Evolutionary conservation across 495 filamentous ascomycete genomes (phyloP), one percentile per base, ranked within the genome.

Genomic region (Penicillium pulvis): DNA sequence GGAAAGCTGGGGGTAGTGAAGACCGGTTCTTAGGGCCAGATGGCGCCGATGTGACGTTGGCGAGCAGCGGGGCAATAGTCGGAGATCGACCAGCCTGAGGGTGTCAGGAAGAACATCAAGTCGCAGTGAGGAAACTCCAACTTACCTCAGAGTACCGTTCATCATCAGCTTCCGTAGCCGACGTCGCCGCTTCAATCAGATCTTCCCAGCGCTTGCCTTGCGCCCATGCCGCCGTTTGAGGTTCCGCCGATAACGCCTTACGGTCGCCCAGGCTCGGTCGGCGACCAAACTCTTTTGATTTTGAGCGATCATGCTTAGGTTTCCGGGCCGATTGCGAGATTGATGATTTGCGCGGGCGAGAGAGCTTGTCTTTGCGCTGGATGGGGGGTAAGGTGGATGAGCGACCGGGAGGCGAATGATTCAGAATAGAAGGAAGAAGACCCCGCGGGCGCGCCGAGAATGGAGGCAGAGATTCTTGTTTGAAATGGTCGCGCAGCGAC

Each of bases 201-300:
- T 97, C 92, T 72, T 96, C 91, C 92, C 92, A 97, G 66, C 92
- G 81, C 77, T 92, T 93, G 42, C 91, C 90, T 71, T 87, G 90
- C 45, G 87, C 83, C 60, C 83, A 85, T 9, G 83, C 83, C n/a
- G 81, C 84, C 0, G 75, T 77, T 31, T 86, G 81, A 16, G 92
- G 91, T 70, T 96, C 92, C 24, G 90, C 90, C 3, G 91, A 95
- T 58, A 87, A 83, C 23, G 90, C 90, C 71, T 95, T 96, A 50
- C 91, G 81, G 57, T 90, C 88, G 58, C 85, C 82, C 35, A 88
- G 83, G 63, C 88, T 92, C 10, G 87, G 83, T 60, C 88, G 80
- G 58, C 90, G 77, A 11, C 57, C 67, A 36, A 81, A 78, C 52
- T 88, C 90, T 61, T 87, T 88, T 5, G 91, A 95, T 62, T 82